phyloP scores from a whole-genome alignment of 306 rosid species.

The Begonia loranthoides region DNA sequence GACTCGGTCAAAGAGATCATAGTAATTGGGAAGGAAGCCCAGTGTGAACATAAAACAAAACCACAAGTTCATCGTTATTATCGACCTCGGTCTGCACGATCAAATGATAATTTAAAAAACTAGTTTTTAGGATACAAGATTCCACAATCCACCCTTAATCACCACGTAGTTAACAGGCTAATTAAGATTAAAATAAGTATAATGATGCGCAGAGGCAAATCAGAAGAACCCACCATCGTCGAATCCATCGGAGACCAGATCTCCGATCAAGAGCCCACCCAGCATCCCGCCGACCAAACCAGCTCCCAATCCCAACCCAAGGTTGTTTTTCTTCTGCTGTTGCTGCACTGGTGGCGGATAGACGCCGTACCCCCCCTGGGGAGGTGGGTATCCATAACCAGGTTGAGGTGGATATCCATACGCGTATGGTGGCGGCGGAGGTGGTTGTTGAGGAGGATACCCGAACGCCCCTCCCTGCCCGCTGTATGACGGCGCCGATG shows the following conservation, averaged over 20 bases:
- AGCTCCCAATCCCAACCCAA: conserved; percentile 69
- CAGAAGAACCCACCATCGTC: too few species aligned
- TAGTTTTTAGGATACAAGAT: too few species aligned
- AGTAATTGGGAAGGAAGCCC: too few species aligned
- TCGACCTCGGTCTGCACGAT: too few species aligned
- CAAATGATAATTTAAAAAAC: too few species aligned
- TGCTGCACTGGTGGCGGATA: conserved; percentile 20
- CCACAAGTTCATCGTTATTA: too few species aligned
- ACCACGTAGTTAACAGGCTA: too few species aligned
- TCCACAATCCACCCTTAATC: too few species aligned
- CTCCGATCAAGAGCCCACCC: conserved; percentile 76
- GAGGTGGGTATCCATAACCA: conserved; percentile 20
- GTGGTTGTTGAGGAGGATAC: background rate
- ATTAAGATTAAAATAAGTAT: too few species aligned
- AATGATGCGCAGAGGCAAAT: too few species aligned
- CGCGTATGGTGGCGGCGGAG: background rate
- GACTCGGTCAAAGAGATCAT: too few species aligned
- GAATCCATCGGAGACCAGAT: conserved; percentile 38
- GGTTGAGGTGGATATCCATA: conserved; percentile 13
- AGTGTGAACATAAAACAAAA: too few species aligned
- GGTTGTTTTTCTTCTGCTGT: conserved; percentile 28
- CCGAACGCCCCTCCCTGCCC: background rate
- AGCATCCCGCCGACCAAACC: conserved; percentile 68
- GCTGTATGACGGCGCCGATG: background rate
- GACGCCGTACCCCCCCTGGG: background rate